Base-by-base conservation (phyloP, 2,329 filamentous ascomycete species). In the Penicillium freii region DNA sequence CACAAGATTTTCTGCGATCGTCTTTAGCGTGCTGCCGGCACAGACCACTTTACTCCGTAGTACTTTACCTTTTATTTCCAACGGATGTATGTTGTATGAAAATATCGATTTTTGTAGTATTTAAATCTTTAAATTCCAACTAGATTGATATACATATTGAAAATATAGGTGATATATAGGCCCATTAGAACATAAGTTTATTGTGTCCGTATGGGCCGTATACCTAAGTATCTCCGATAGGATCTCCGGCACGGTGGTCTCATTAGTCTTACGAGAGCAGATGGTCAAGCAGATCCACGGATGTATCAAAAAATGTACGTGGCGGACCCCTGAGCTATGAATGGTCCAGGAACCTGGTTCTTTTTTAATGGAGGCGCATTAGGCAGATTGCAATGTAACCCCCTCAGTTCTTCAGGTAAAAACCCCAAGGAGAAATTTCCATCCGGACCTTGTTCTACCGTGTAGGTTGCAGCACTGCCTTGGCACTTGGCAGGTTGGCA, bases 1-100 rank as follows among this genome's bases (percentile, higher is more conserved):
- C 63, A 59, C 62, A 51, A 66, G 65, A 67, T 63, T 66, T 66
- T 66, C 57, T 66, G 60, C 60, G 62, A 66, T 66, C 60, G 64
- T 42, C 58, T 64, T 50, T 65, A 63, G 62, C 61, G 61, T 58
- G 60, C 45, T 55, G 34, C 34, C 34, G 57, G 64, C 63, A 64
- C 64, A 64, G 64, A 56, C 61, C 62, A 53, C 58, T 44, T 29
- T 33, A n/a, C n/a, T n/a, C n/a, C n/a, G n/a, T n/a, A 34, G 48
- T 29, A 45, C 47, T 23, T 50, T 43, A 15, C 11, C n/a, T 34
- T 4, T 34, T 51, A 17, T 39, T 21, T 11, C 21, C n/a, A 23
- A 34, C 25, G 21, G 21, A 23, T 4, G 6, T 47, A 34, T 21
- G 8, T 21, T 27, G 25, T 27, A 27, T 27, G 23, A 23, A 23